Evolutionary conservation across 148 eudicot species (phyloP).

Genomic region (Amaranthus palmeri): DNA sequence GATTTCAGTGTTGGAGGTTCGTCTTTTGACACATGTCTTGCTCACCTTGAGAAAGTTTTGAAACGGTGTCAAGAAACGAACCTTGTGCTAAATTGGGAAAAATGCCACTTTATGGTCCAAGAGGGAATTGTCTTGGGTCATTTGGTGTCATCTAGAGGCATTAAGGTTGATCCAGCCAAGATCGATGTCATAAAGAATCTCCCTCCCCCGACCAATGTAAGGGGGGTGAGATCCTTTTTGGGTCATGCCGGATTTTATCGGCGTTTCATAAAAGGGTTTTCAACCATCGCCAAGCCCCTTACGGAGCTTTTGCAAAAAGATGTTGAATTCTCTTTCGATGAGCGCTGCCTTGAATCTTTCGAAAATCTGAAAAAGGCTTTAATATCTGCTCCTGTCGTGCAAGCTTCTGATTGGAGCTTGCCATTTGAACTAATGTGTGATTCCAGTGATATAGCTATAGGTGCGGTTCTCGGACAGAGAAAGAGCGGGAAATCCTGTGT

Average conservation of each 20-base stretch:
- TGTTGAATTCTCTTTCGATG: background rate
- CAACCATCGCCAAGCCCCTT: background rate
- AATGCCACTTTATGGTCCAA: background rate
- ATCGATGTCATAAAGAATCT: background rate
- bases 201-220: too few relatives aligned
- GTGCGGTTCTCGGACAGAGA: background rate
- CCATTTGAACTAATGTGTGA: slow-evolving; percentile 1
- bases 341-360: too few relatives aligned
- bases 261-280: background rate
- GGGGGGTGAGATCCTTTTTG: background rate
- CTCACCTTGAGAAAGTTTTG: too few relatives aligned
- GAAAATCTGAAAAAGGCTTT: too few relatives aligned
- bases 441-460: background rate
- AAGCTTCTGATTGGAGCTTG: too few relatives aligned
- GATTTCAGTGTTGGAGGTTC: background rate
- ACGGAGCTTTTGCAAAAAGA: background rate
- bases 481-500: background rate
- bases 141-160: background rate
- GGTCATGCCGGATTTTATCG: background rate
- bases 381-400: too few relatives aligned
- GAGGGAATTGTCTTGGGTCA: background rate
- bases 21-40: background rate
- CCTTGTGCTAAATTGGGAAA: too few relatives aligned
- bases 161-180: background rate
- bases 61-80: too few relatives aligned